Conservation (phyloP, 2,329 filamentous ascomycete genomes). For the Exophiala lecanii-corni region DNA sequence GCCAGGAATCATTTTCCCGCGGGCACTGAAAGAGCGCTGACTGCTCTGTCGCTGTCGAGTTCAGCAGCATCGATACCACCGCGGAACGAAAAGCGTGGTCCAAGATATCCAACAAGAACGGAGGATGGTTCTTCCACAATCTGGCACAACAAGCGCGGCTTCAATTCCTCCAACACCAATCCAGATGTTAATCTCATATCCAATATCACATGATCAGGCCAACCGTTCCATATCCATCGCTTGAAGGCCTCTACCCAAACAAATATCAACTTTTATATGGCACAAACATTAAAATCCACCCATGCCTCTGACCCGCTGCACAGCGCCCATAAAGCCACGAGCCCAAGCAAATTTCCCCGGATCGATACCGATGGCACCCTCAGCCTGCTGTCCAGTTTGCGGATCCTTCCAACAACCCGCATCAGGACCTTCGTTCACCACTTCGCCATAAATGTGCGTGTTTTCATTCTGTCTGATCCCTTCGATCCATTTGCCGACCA, state of each 20-base stretch:
- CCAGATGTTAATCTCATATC: slow-evolving; percentile 4
- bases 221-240: too few relatives aligned
- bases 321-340: slow-evolving; percentile 53
- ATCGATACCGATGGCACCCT: slow-evolving; percentile 50
- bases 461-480: slow-evolving; percentile 63
- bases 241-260: too few relatives aligned
- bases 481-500: slow-evolving; percentile 62
- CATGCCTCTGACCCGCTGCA: slow-evolving; percentile 54
- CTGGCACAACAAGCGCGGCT: too few relatives aligned
- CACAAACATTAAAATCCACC: slow-evolving; percentile 58
- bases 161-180: neutral
- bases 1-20: neutral
- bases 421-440: slow-evolving; percentile 35
- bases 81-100: too few relatives aligned
- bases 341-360: slow-evolving; percentile 56
- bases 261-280: too few relatives aligned
- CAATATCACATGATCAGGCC: too few relatives aligned
- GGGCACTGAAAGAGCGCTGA: too few relatives aligned
- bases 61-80: too few relatives aligned
- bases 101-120: too few relatives aligned
- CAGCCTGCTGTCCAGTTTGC: slow-evolving; percentile 41
- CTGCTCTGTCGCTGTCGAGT: too few relatives aligned
- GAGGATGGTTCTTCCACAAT: too few relatives aligned
- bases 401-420: slow-evolving; percentile 62
- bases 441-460: slow-evolving; percentile 55